A percentile compares a stretch with the other conserved stretches of the same genome.
These are phyloP conservation scores for Paulinella micropora DNA, from an alignment of 78 protist species.

Conservation along the genomic window DNA sequence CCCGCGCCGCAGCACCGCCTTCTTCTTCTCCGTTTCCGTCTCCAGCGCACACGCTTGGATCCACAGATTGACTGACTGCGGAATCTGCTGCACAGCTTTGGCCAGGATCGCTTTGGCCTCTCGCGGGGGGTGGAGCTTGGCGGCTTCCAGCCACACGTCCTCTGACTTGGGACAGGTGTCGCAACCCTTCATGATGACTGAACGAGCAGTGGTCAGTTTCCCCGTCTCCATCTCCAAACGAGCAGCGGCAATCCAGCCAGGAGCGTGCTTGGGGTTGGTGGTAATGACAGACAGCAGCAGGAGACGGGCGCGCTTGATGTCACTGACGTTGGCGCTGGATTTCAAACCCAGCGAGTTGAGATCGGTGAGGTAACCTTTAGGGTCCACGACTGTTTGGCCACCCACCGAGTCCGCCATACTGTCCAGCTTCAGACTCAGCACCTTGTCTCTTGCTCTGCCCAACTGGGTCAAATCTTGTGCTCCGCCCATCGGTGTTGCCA, in stretches of 20 bases:
- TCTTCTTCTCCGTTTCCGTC: conserved; percentile 37
- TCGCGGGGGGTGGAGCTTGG: not conserved
- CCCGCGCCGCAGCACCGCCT: conserved; percentile 55
- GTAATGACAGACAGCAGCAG: conserved; percentile 44
- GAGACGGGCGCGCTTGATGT: conserved; percentile 66
- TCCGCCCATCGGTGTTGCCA: conserved; percentile 13
- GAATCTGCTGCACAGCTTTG: conserved; percentile 63
- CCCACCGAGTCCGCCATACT: conserved; percentile 53
- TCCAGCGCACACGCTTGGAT: conserved; percentile 67
- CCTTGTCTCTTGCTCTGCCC: conserved; percentile 53
- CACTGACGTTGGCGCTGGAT: conserved; percentile 29
- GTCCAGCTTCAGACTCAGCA: conserved; percentile 48
- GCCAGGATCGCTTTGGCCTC: conserved; percentile 60
- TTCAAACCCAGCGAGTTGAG: not conserved
- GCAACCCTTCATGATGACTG: conserved; percentile 57
- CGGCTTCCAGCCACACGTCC: conserved; percentile 77
- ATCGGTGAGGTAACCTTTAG: conserved; percentile 64
- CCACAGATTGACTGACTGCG: conserved; percentile 76
- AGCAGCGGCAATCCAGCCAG: conserved; percentile 84
- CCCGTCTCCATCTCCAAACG: conserved; percentile 75
- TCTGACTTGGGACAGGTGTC: conserved; percentile 54
- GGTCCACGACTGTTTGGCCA: conserved; percentile 84
- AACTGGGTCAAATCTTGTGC: conserved; percentile 50
- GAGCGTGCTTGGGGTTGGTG: conserved; percentile 48
- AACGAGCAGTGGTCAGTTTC: conserved; percentile 53